Evolutionary conservation across 495 filamentous ascomycete genomes (phyloP), one percentile per base, ranked within the genome.

Genomic region (Penicillium silybi): DNA sequence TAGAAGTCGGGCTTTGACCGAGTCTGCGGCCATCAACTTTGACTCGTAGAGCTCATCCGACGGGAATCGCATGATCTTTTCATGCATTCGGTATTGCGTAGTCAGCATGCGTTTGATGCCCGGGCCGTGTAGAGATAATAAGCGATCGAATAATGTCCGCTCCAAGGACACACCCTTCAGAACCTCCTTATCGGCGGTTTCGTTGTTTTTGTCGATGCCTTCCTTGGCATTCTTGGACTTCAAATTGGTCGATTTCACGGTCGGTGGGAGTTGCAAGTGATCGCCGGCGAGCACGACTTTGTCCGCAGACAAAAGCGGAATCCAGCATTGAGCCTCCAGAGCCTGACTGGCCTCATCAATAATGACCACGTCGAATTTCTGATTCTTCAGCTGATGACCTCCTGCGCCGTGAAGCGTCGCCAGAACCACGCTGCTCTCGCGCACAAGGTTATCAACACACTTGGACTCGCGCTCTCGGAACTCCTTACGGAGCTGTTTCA

Each of bases 11-110:
- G 69, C 72, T 59, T 85, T 86, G 32, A 97, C 93, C 0, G 68
- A 74, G 3, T 91, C 86, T 2, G 85, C 88, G 2, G 93, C 93
- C 4, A 90, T 76, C 4, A 99, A 76, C 53, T 84, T 83, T 3
- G 76, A 78, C 39, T 89, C 86, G 74, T 99, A 99, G 18, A 99
- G 79, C 65, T 90, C 86, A 45, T 85, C 76, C 0, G 92, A 97
- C 0, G 95, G 92, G 65, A 97, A 97, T 34, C 80, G 75, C 93
- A 97, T 97, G 62, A 99, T 97, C 44, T 76, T 79, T 61, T 89
- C 85, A 67, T 99, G 92, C 93, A 99, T 99, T 8, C 93, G 88
- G 68, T 99, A 99, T 72, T 99, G 93, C 2, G 89, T 96, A n/a
- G 89, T 97, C 10, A 97, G 79, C 86, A 97, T 93, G 20, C 87